Base-by-base conservation (phyloP, 768 basidiomycete genomes). In the Boletus coccyginus region DNA sequence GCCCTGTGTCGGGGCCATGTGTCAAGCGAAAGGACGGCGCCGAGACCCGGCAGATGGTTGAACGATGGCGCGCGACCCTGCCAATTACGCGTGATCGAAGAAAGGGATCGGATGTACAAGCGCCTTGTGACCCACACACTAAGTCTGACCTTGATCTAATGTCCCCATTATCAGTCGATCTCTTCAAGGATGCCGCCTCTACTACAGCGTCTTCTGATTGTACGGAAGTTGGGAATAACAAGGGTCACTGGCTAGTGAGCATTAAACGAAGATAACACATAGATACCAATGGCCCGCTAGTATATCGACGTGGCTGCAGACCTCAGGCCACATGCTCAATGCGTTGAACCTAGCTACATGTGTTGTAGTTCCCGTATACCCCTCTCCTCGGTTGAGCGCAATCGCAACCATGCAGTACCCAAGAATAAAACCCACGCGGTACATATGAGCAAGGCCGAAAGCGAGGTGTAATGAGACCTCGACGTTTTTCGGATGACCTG, bases 341-440 rank as follows among this genome's bases (percentile, higher is more conserved):
- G 4, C 13, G 32, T 24, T 43, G 31, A 36, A 48, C n/a, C n/a
- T 11, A 19, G 50, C 14, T 36, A 47, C n/a, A 45, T 32, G 7
- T 38, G n/a, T 35, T 43, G 47, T 29, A 32, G 50, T 41, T 49
- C 42, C 42, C 7, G 33, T 32, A 33, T 17, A 3, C 55, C 60
- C 44, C 74, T 70, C 38, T 75, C 70, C 50, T 73, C 70, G 60
- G 70, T 77, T 45, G 74, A 77, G 35, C 83, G 77, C 55, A 88
- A 69, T 60, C 79, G 81, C 51, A 78, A 65, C 78, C 78, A 85
- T 0, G 85, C 87, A 17, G 83, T 86, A 11, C 64, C 74, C 63
- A 90, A 71, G 69, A 89, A 89, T 57, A 88, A 67, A 36, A 79
- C 63, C 88, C 87, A 90, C 7, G 85, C 81, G 46, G 65, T 68